These are phyloP conservation scores for Plasmodium knowlesi DNA, from an alignment of 169 alveolate genomes.

Conservation along the genomic window DNA sequence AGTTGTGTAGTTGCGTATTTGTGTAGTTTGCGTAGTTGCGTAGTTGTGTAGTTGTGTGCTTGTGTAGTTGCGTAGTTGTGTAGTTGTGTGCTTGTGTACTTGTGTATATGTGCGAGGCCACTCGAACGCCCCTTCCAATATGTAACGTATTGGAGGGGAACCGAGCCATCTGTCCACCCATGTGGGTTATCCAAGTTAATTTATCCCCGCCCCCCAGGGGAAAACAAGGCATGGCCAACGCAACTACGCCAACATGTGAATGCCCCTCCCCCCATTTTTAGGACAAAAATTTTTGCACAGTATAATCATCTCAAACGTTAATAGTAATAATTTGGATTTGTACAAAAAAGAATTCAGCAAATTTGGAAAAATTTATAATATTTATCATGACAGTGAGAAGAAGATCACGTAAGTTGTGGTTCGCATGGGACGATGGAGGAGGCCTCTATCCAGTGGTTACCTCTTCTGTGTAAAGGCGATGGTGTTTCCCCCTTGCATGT, in stretches of 20 bases:
- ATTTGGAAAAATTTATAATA: slow-evolving; percentile 45
- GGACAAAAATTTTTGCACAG: slow-evolving; percentile 53
- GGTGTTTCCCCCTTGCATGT: background rate
- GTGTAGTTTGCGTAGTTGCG: too few species aligned
- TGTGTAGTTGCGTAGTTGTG: too few species aligned
- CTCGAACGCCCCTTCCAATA: background rate
- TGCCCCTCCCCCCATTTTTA: background rate
- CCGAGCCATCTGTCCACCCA: background rate
- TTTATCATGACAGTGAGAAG: slow-evolving; percentile 37
- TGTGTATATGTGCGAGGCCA: background rate
- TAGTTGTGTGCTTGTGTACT: too few species aligned
- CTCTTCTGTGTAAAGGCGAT: background rate
- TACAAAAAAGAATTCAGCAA: slow-evolving; percentile 55
- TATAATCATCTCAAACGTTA: slow-evolving; percentile 49
- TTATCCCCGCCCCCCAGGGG: background rate
- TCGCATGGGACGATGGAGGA: background rate
- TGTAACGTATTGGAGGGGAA: background rate
- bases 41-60: too few species aligned
- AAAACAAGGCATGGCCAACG: background rate
- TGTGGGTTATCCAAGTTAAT: background rate
- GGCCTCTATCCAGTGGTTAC: background rate
- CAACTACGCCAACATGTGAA: background rate
- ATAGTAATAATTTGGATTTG: slow-evolving; percentile 35
- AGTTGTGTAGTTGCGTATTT: too few species aligned
- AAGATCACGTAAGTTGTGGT: slow-evolving; percentile 36